Percentiles rank a stretch among this genome's conserved stretches.
phyloP scores from a whole-genome alignment of 2,329 filamentous ascomycete species.

The Penicillium sp. region DNA sequence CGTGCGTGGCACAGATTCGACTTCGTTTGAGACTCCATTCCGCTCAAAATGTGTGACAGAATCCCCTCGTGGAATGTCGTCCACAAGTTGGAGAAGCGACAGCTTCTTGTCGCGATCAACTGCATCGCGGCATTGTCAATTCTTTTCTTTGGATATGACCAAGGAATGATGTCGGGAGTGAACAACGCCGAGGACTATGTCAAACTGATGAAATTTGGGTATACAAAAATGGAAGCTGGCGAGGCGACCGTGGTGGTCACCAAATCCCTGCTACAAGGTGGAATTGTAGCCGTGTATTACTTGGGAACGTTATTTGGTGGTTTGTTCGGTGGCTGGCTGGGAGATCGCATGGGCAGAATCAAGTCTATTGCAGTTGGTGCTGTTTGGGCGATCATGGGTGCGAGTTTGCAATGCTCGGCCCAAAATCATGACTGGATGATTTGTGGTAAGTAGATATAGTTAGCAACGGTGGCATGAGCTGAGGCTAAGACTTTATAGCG shows the following conservation, averaged over 20 bases:
- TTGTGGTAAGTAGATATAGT: slow-evolving; percentile 49
- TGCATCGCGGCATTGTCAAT: slow-evolving; percentile 64
- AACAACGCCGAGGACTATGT: slow-evolving; percentile 66
- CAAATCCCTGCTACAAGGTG: slow-evolving; percentile 61
- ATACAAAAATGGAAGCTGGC: slow-evolving; percentile 51
- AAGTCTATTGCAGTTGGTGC: slow-evolving; percentile 62
- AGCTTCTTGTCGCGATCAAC: slow-evolving; percentile 62
- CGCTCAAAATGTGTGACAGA: slow-evolving; percentile 35
- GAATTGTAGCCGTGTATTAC: slow-evolving; percentile 61
- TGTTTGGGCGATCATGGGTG: slow-evolving; percentile 60
- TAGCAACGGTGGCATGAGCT: not conserved
- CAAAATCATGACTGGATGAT: slow-evolving; percentile 70
- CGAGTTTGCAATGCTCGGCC: slow-evolving; percentile 63
- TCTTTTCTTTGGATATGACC: slow-evolving; percentile 66
- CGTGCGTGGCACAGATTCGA: not conserved
- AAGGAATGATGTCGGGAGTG: slow-evolving; percentile 61
- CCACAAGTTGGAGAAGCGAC: slow-evolving; percentile 55
- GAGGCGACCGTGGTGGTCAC: slow-evolving; percentile 55
- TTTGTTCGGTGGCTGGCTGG: slow-evolving; percentile 62
- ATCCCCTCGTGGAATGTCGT: slow-evolving; percentile 51
- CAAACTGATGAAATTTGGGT: slow-evolving; percentile 63
- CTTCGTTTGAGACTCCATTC: not conserved
- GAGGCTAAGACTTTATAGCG: slow-evolving; percentile 35
- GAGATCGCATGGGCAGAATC: slow-evolving; percentile 63
- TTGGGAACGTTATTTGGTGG: slow-evolving; percentile 64